Conservation (phyloP, 2,329 filamentous ascomycete genomes). For the Ophiostoma fasciatum region DNA sequence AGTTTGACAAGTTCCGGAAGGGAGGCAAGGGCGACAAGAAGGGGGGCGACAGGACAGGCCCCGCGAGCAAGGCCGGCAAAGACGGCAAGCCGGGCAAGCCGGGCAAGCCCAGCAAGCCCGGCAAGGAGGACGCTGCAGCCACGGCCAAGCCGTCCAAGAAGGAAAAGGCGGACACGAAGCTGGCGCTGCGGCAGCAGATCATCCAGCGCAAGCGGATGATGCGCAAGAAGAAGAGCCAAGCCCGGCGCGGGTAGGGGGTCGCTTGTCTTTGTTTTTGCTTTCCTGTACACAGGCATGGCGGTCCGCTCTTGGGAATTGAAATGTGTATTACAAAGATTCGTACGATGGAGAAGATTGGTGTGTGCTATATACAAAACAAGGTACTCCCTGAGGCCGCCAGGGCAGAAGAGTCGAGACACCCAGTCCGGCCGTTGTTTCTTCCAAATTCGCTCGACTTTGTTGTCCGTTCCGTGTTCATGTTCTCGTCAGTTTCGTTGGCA, state of each 20-base stretch:
- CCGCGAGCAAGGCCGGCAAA: slow-evolving; percentile 4
- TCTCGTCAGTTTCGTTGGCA: slow-evolving; percentile 1
- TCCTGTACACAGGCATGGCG: no score
- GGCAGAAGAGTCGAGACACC: neutral
- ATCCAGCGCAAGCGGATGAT: slow-evolving; percentile 74
- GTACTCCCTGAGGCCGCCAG: slow-evolving; percentile 1
- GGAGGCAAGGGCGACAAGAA: slow-evolving; percentile 3
- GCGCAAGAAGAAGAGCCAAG: slow-evolving; percentile 56
- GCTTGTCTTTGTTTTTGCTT: no score
- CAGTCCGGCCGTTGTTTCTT: neutral
- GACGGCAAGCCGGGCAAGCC: neutral
- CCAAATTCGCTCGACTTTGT: no score
- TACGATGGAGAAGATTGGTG: no score
- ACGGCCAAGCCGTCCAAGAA: slow-evolving; percentile 10
- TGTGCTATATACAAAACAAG: slow-evolving; percentile 1
- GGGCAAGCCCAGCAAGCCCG: slow-evolving; percentile 3
- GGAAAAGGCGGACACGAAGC: slow-evolving; percentile 19
- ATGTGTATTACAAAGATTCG: no score
- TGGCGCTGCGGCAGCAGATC: slow-evolving; percentile 50
- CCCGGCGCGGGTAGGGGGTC: no score
- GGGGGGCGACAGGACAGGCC: neutral
- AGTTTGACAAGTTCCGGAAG: slow-evolving; percentile 15
- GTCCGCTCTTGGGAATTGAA: no score
- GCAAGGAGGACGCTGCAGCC: slow-evolving; percentile 7
- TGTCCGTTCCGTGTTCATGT: neutral